phyloP scores from a whole-genome alignment of 2,329 filamentous ascomycete species.

The Fusarium paranaense region DNA sequence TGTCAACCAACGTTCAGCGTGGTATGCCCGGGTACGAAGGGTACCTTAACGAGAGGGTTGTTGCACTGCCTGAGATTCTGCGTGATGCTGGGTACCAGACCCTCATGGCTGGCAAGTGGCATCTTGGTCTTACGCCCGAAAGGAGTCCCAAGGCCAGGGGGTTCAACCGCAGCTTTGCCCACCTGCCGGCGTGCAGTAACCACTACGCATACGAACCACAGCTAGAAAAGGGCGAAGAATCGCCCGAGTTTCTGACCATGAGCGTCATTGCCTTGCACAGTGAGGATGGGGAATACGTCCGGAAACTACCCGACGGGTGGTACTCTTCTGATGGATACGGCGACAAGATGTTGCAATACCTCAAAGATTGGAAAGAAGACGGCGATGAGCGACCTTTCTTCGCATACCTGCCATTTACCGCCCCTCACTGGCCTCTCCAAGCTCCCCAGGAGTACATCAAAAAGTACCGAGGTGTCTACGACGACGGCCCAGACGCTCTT shows the following conservation, averaged over 20 bases:
- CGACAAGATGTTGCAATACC: constrained; percentile 57
- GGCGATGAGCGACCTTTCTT: constrained; percentile 45
- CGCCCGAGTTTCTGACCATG: constrained; percentile 30
- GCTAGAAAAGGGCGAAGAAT: constrained; percentile 15
- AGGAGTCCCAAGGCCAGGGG: constrained; percentile 49
- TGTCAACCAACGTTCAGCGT: constrained; percentile 36
- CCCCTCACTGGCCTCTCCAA: constrained; percentile 73
- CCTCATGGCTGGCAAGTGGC: constrained; percentile 64
- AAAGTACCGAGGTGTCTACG: constrained; percentile 70
- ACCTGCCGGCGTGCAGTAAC: constrained; percentile 70
- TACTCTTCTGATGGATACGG: constrained; percentile 60
- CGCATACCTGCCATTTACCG: constrained; percentile 59
- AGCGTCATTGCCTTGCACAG: constrained; percentile 34
- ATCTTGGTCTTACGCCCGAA: constrained; percentile 30
- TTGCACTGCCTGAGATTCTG: constrained; percentile 64
- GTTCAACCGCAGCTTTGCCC: constrained; percentile 69
- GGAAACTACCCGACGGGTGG: constrained; percentile 53
- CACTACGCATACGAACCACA: constrained; percentile 52
- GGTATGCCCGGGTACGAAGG: constrained; percentile 55
- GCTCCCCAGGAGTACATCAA: constrained; percentile 65
- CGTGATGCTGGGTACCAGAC: constrained; percentile 68
- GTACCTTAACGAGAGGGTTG: constrained; percentile 67
- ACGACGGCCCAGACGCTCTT: constrained; percentile 68
- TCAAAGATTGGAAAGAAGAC: constrained; percentile 44
- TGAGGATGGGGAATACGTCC: constrained; percentile 28